Evolutionary conservation across 1,139 yeast species (phyloP).

Genomic region (Saccharomycopsis hybrid): DNA sequence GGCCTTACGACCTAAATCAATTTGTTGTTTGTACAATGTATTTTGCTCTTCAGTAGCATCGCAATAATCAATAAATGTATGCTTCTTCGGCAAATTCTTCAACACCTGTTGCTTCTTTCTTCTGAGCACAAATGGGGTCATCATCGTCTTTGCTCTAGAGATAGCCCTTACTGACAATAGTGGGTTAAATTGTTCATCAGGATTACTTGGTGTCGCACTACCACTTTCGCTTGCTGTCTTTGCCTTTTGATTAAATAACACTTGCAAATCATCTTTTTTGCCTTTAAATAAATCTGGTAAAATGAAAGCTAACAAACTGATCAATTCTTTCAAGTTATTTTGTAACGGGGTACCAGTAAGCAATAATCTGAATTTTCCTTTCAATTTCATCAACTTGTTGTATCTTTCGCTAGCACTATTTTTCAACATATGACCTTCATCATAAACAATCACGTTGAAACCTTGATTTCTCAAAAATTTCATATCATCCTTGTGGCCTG

Average conservation of each 20-base stretch:
- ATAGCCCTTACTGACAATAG: conserved; percentile 86
- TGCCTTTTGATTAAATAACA: conserved; percentile 78
- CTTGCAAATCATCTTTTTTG: conserved; percentile 74
- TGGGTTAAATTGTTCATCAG: conserved; percentile 48
- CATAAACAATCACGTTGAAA: conserved; percentile 87
- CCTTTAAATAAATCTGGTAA: conserved; percentile 77
- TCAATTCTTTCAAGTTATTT: conserved; percentile 82
- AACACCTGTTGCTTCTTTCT: conserved; percentile 89
- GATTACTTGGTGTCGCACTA: conserved; percentile 21
- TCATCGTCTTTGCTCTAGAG: conserved; percentile 90
- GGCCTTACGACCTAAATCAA: conserved; percentile 43
- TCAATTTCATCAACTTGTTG: conserved; percentile 72
- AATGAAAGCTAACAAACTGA: conserved; percentile 84
- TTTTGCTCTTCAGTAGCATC: conserved; percentile 53
- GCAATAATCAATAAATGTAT: conserved; percentile 58
- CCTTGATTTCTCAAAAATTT: conserved; percentile 65
- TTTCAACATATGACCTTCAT: conserved; percentile 95
- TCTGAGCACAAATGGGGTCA: conserved; percentile 94
- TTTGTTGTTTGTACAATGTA: conserved; percentile 52
- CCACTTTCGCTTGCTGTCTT: conserved; percentile 42
- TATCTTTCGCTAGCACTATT: conserved; percentile 90
- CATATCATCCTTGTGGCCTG: conserved; percentile 78
- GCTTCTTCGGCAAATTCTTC: conserved; percentile 77
- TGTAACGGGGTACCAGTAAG: conserved; percentile 97
- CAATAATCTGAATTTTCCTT: conserved; percentile 73